Conservation (phyloP, 148 eudicot species). For the Chenopodium berlandieri region DNA sequence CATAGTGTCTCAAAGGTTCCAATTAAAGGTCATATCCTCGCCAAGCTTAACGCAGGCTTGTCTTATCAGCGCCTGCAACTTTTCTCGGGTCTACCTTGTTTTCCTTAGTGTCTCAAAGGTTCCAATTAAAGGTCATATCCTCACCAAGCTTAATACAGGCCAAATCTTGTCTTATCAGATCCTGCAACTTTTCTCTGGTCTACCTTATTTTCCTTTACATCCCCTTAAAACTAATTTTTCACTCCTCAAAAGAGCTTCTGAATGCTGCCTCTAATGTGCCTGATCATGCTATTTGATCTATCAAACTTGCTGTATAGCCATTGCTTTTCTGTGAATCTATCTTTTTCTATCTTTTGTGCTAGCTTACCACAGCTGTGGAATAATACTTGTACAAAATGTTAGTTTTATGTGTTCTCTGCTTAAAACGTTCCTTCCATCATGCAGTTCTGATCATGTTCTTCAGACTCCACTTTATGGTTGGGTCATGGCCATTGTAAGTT, state of each 20-base stretch:
- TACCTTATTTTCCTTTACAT: not conserved
- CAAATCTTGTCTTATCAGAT: not conserved
- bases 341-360: not conserved
- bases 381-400: not conserved
- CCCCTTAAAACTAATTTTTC: not conserved
- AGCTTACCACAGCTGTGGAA: not conserved
- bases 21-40: not conserved
- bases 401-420: not conserved
- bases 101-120: not conserved
- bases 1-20: not conserved
- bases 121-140: not conserved
- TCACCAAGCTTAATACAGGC: not conserved
- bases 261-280: not conserved
- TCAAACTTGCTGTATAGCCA: not conserved
- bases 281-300: not conserved
- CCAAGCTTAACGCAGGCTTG: not conserved
- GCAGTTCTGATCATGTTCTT: slow-evolving; percentile 93
- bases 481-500: slow-evolving; percentile 99
- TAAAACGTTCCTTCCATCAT: slow-evolving; percentile 16
- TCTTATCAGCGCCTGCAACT: not conserved
- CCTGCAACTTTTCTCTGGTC: not conserved
- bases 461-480: slow-evolving; percentile 94
- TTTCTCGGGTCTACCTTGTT: not conserved
- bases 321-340: not conserved
- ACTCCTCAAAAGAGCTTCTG: not conserved